phyloP scores from a whole-genome alignment of 2,329 filamentous ascomycete genomes.

The Dothistroma pini region DNA sequence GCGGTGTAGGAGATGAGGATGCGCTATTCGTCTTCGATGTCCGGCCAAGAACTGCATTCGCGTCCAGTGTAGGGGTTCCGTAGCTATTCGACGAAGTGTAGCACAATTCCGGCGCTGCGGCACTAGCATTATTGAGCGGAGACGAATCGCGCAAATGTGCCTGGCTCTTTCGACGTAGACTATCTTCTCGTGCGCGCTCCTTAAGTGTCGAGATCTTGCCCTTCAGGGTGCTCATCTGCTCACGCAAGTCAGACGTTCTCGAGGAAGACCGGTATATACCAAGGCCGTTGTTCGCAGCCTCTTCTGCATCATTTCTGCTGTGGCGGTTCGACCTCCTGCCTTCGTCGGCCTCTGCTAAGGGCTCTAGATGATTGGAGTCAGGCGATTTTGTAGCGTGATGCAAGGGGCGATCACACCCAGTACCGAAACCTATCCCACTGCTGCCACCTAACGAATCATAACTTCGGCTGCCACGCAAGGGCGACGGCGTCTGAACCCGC shows the following conservation, averaged over 20 bases:
- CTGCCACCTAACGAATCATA: slow-evolving; percentile 25
- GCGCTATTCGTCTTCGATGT: slow-evolving; percentile 16
- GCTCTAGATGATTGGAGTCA: slow-evolving; percentile 38
- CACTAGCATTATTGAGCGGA: slow-evolving; percentile 67
- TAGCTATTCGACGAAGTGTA: slow-evolving; percentile 23
- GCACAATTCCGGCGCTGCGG: slow-evolving; percentile 30
- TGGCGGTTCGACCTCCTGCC: slow-evolving; percentile 20
- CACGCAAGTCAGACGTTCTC: slow-evolving; percentile 68
- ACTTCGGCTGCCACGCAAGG: slow-evolving; percentile 31
- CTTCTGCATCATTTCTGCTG: slow-evolving; percentile 4
- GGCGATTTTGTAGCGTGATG: slow-evolving; percentile 37
- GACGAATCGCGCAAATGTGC: slow-evolving; percentile 68
- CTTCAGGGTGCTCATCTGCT: slow-evolving; percentile 81
- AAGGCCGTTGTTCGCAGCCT: slow-evolving; percentile 21
- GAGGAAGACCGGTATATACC: slow-evolving; percentile 64
- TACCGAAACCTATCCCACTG: slow-evolving; percentile 10
- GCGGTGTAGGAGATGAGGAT: neutral
- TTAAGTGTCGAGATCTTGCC: slow-evolving; percentile 78
- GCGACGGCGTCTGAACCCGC: slow-evolving; percentile 10
- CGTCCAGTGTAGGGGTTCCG: slow-evolving; percentile 19
- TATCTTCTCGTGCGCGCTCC: slow-evolving; percentile 75
- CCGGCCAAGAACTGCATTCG: slow-evolving; percentile 27
- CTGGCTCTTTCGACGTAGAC: slow-evolving; percentile 69
- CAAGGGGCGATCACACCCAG: slow-evolving; percentile 27
- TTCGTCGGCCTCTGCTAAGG: slow-evolving; percentile 41